These are phyloP conservation scores for Trichoderma sp. DNA, from an alignment of 2,329 filamentous ascomycete species.

Conservation along the genomic window DNA sequence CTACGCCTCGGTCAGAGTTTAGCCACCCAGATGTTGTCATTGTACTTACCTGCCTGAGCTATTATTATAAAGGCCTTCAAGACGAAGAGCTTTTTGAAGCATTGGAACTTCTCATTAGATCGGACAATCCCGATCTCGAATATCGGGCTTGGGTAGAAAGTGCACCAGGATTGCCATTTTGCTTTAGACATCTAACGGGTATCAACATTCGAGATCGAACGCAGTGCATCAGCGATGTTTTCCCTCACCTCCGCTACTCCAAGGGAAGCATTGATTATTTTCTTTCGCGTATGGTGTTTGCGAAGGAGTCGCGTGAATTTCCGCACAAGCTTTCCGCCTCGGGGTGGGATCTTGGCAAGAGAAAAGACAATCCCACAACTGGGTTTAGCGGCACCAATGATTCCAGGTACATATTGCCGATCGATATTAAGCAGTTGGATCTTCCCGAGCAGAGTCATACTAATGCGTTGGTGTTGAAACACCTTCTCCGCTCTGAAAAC, in stretches of 20 bases:
- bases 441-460: slow-evolving; percentile 59
- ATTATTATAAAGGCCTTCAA: slow-evolving; percentile 58
- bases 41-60: slow-evolving; percentile 55
- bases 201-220: slow-evolving; percentile 61
- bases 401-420: slow-evolving; percentile 56
- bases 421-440: slow-evolving; percentile 58
- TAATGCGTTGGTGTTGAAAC: slow-evolving; percentile 64
- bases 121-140: slow-evolving; percentile 54
- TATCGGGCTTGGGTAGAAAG: slow-evolving; percentile 53
- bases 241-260: slow-evolving; percentile 52
- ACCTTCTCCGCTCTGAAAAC: slow-evolving; percentile 57
- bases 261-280: slow-evolving; percentile 65
- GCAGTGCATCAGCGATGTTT: slow-evolving; percentile 50
- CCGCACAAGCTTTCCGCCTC: slow-evolving; percentile 63
- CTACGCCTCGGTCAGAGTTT: slow-evolving; percentile 58
- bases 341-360: slow-evolving; percentile 64
- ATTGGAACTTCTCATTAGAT: slow-evolving; percentile 50
- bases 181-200: slow-evolving; percentile 46
- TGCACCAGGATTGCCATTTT: slow-evolving; percentile 35
- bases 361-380: slow-evolving; percentile 52
- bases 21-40: slow-evolving; percentile 63
- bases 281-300: slow-evolving; percentile 59
- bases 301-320: slow-evolving; percentile 64
- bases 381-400: slow-evolving; percentile 75
- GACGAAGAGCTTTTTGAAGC: slow-evolving; percentile 51